Conservation (phyloP, 2,329 filamentous ascomycete species). For the Trichophaea hybrida region DNA sequence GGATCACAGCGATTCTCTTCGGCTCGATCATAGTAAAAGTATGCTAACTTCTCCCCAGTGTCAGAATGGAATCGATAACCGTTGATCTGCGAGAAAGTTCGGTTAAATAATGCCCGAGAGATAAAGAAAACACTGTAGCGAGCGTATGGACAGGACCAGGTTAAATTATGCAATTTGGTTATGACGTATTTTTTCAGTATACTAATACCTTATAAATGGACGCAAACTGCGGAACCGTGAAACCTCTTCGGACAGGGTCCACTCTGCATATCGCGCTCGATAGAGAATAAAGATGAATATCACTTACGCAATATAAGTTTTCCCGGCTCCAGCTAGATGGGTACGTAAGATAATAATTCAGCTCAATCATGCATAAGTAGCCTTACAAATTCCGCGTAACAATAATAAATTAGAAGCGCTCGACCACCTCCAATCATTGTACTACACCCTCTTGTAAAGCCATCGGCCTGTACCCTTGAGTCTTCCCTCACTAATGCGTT, state of each 20-base stretch:
- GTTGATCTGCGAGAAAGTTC: slow-evolving; percentile 6
- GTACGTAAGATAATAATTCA: neutral
- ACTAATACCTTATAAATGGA: too few relatives aligned
- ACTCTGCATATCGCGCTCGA: neutral
- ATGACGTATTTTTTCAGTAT: too few relatives aligned
- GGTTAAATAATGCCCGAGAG: too few relatives aligned
- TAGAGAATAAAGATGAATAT: neutral
- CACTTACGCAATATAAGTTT: too few relatives aligned
- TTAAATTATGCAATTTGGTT: too few relatives aligned
- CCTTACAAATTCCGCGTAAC: slow-evolving; percentile 8
- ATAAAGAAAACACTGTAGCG: too few relatives aligned
- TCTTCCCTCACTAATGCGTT: too few relatives aligned
- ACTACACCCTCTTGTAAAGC: slow-evolving; percentile 1
- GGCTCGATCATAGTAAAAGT: slow-evolving; percentile 14
- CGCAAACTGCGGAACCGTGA: too few relatives aligned
- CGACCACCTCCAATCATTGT: slow-evolving; percentile 1
- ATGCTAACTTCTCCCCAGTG: slow-evolving; percentile 10
- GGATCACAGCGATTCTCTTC: slow-evolving; percentile 7
- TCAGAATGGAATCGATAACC: slow-evolving; percentile 7
- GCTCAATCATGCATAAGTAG: neutral
- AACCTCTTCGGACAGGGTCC: too few relatives aligned
- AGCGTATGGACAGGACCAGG: too few relatives aligned
- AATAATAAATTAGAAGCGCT: slow-evolving; percentile 5
- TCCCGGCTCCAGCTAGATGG: neutral
- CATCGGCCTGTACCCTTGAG: slow-evolving; percentile 6